Conservation (phyloP, 108 stramenopile genomes). For the Cyclotella distinguenda region DNA sequence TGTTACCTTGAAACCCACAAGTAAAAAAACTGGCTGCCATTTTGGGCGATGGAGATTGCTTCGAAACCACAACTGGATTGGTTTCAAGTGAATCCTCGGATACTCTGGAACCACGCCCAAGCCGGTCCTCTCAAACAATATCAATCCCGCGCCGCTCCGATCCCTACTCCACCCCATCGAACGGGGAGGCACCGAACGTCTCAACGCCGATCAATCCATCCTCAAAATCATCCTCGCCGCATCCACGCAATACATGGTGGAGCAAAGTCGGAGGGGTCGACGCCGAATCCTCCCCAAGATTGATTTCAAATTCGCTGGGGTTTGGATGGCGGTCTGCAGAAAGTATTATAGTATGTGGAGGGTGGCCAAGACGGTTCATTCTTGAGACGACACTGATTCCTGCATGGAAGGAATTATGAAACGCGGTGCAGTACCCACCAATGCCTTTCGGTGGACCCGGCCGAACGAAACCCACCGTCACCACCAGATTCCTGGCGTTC, state of each 20-base stretch:
- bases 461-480: constrained; percentile 44
- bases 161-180: constrained; percentile 20
- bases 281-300: constrained; percentile 53
- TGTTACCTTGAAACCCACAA: no score
- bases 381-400: not conserved
- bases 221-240: constrained; percentile 69
- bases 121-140: no score
- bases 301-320: constrained; percentile 78
- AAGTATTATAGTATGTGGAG: constrained; percentile 74
- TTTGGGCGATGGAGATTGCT: no score
- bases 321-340: constrained; percentile 74
- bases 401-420: not conserved
- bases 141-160: no score
- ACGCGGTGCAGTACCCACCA: constrained; percentile 59
- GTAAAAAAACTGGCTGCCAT: no score
- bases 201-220: constrained; percentile 76
- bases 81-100: no score
- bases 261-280: constrained; percentile 61
- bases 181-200: constrained; percentile 49
- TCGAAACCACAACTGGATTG: no score
- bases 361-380: constrained; percentile 54
- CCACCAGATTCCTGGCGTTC: constrained; percentile 53
- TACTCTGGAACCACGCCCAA: no score
- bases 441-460: constrained; percentile 75
- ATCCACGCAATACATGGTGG: constrained; percentile 69